Evolutionary conservation across 2,329 filamentous ascomycete species (phyloP).

Genomic region (Aspergillus pseudonomiae): DNA sequence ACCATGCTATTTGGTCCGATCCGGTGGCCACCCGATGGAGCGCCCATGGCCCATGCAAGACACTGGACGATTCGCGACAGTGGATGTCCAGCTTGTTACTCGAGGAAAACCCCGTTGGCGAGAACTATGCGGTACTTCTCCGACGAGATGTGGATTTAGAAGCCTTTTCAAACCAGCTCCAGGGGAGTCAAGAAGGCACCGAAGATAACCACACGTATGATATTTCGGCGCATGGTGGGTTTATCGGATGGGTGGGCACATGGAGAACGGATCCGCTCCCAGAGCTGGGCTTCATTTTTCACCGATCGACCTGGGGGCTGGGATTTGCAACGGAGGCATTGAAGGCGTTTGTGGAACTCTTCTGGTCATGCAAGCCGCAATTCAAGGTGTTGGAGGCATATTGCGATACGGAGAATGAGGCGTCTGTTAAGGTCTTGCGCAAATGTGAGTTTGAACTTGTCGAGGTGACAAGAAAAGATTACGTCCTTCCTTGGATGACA

Average conservation of each 20-base stretch:
- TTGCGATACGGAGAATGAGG: background rate
- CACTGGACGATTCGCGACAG: conserved; percentile 14
- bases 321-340: background rate
- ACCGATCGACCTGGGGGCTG: background rate
- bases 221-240: background rate
- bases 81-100: conserved; percentile 14
- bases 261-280: background rate
- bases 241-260: background rate
- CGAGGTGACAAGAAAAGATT: background rate
- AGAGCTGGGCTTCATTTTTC: background rate
- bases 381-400: background rate
- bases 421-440: background rate
- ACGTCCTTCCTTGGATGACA: background rate
- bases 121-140: background rate
- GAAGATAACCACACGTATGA: background rate
- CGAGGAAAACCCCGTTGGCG: background rate
- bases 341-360: background rate
- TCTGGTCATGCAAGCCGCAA: background rate
- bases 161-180: background rate
- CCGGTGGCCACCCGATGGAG: conserved; percentile 22
- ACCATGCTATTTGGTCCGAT: conserved; percentile 22
- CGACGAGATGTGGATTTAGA: background rate
- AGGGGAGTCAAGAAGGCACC: background rate
- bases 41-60: conserved; percentile 17
- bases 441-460: background rate